These are phyloP conservation scores for Penicillium sp. DNA, from an alignment of 2,329 filamentous ascomycete genomes.

Conservation along the genomic window DNA sequence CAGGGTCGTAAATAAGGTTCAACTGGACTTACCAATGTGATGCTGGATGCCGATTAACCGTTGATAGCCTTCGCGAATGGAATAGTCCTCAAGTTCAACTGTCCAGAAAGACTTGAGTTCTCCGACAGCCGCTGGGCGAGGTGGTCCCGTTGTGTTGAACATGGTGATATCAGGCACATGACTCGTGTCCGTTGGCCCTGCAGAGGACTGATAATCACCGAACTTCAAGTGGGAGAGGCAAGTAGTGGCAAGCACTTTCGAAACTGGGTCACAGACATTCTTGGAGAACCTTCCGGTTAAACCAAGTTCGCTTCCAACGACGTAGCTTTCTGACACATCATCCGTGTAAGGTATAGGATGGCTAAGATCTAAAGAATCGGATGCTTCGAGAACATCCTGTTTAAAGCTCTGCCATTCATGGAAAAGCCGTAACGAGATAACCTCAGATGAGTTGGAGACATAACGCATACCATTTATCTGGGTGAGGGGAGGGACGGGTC, in stretches of 20 bases:
- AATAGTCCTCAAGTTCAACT: background rate
- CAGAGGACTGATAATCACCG: background rate
- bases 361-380: background rate
- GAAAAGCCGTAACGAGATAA: background rate
- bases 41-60: background rate
- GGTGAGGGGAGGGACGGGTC: background rate
- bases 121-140: background rate
- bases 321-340: background rate
- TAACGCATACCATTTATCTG: background rate
- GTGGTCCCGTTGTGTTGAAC: background rate
- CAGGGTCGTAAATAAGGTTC: too few relatives aligned
- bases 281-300: background rate
- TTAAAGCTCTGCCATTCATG: background rate
- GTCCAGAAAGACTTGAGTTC: background rate
- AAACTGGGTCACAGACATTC: background rate
- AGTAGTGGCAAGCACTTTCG: background rate
- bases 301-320: background rate
- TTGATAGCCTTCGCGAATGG: background rate
- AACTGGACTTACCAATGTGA: background rate
- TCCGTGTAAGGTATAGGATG: background rate
- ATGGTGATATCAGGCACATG: background rate
- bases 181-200: background rate
- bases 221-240: background rate
- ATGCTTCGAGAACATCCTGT: background rate
- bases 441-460: background rate